Base-by-base conservation (phyloP, 2,329 filamentous ascomycete species). In the Sporothrix pseudoabietina region DNA sequence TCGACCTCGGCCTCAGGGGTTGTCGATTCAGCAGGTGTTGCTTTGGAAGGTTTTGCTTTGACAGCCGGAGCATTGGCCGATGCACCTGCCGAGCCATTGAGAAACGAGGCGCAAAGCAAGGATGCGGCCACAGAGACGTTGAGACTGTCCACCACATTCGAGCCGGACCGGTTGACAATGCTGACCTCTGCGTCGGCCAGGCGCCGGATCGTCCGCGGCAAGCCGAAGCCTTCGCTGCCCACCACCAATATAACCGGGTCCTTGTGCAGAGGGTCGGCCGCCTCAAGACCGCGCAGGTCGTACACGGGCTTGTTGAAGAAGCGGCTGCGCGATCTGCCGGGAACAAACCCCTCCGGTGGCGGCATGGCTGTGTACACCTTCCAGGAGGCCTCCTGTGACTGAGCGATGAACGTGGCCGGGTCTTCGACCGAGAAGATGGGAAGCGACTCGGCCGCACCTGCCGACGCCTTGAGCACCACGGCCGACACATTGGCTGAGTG, bases 81-180 rank as follows among this genome's bases (percentile, higher is more conserved):
- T 7, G 26, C 66, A 35, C 57, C 66, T 57, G 57, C 41, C 26
- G 71, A 10, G 0, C 81, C 80, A 78, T 82, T 86, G 78, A 93
- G 79, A 78, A 96, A 93, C 0, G 90, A 85, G 76, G 90, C 87
- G 75, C 90, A 91, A 69, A 98, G 82, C 68, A 98, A 83, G 0
- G 89, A 94, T 7, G 93, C 89, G 1, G 96, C 95, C 26, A 97
- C 94, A 79, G 93, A 94, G 54, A 98, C 96, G 80, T 99, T 98
- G 80, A 99, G 83, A 80, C 94, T 97, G 81, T 98, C 95, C 2
- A 99, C 89, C 79, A 77, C 89, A 80, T 78, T 84, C 75, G 79
- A 83, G 57, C 81, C 86, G 76, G 76, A 82, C 80, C 80, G 87
- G 80, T 80, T 87, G 76, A 86, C 86, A 71, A 99, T 93, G 7